Evolutionary conservation across 2,329 filamentous ascomycete genomes (phyloP), one percentile per base, ranked within the genome.

Genomic region (Sporothrix phasma): DNA sequence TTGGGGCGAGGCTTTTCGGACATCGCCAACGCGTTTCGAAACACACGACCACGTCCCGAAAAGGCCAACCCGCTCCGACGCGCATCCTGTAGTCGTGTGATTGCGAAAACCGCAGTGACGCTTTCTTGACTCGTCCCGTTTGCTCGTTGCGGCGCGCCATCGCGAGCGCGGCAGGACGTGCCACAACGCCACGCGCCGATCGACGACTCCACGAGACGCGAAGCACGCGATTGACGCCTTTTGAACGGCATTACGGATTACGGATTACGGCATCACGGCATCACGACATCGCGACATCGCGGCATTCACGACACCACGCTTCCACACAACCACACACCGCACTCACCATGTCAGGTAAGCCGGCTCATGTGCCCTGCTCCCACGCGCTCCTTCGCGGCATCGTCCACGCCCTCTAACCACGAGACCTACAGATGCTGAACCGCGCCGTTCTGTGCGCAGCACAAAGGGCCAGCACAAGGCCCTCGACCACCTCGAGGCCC

Each of bases 391-490:
- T 10, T 39, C 31, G 49, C 49, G 29, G 31, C 49, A n/a, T 39
- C 51, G 11, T 2, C 19, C 4, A 56, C 51, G 11, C 3, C 19
- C 4, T 3, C 51, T 56, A 56, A 56, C 51, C 31, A 39, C 51
- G 31, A 39, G 37, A 31, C 49, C 31, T 7, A 31, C 75, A 73
- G 81, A 85, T 76, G 75, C 78, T 65, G 93, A 97, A 83, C 90
- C 92, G 65, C 88, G 94, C 75, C 90, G 94, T 73, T 99, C 94
- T 49, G 92, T 94, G 69, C 89, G 94, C 72, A 92, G 93, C 71
- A 99, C 94, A 68, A 99, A 99, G 74, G 94, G 94, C 73, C 92
- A 97, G 72, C 92, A 97, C 76, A 96, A 96, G 76, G 88, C 89
- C 69, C 87, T 91, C 70, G 92, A 96, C 72, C 81, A 88, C 64